phyloP scores from a whole-genome alignment of 2,329 filamentous ascomycete genomes.

The Penicillium sp. region DNA sequence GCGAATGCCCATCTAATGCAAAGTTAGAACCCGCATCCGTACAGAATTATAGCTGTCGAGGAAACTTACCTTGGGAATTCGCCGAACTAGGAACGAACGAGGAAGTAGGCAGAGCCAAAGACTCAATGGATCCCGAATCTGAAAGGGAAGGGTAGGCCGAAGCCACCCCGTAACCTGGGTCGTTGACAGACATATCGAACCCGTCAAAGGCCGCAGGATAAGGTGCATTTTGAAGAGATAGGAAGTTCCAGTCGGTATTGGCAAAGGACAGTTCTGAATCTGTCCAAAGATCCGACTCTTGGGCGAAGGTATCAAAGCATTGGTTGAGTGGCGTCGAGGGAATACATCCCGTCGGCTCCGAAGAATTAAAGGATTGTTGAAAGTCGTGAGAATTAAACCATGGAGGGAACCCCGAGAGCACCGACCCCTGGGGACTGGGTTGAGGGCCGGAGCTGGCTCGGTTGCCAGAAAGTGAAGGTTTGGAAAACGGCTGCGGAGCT shows the following conservation, averaged over 20 bases:
- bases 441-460: conserved; percentile 13
- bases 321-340: conserved; percentile 17
- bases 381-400: conserved; percentile 18
- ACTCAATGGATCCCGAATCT: conserved; percentile 20
- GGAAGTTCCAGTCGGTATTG: conserved; percentile 23
- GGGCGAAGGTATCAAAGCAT: conserved; percentile 19
- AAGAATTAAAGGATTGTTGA: conserved; percentile 11
- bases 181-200: conserved; percentile 11
- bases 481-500: conserved; percentile 19
- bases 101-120: conserved; percentile 5
- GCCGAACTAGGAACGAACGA: conserved; percentile 15
- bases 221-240: conserved; percentile 10
- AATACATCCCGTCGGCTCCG: conserved; percentile 14
- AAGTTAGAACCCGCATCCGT: conserved; percentile 5
- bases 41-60: not conserved
- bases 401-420: conserved; percentile 8
- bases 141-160: conserved; percentile 22
- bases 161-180: conserved; percentile 14
- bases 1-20: conserved; percentile 16
- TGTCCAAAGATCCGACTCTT: conserved; percentile 23
- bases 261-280: conserved; percentile 19
- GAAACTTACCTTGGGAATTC: conserved; percentile 20
- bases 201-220: conserved; percentile 12
- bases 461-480: conserved; percentile 17
- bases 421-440: conserved; percentile 17